phyloP scores from a whole-genome alignment of 2,329 filamentous ascomycete genomes.

The Stagonosporopsis vannaccii region DNA sequence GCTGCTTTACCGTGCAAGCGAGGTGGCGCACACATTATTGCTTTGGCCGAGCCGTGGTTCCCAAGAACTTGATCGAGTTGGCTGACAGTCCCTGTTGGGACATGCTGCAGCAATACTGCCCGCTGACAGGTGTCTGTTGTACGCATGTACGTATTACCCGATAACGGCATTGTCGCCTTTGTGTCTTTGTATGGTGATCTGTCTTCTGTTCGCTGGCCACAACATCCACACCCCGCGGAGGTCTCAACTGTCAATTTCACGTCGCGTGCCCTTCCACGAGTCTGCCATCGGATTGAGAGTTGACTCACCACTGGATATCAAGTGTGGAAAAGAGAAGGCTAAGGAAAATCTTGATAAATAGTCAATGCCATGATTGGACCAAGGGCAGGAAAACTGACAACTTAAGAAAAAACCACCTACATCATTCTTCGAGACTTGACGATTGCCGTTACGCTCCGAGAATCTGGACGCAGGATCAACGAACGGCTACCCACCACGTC shows the following conservation, averaged over 20 bases:
- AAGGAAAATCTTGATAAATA: constrained; percentile 7
- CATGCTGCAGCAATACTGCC: neutral
- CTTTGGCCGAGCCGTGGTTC: neutral
- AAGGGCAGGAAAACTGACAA: neutral
- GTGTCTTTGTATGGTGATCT: neutral
- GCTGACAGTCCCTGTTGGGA: neutral
- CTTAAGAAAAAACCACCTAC: constrained; percentile 9
- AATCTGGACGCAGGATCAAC: constrained; percentile 20
- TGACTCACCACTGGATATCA: constrained; percentile 7
- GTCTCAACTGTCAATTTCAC: neutral
- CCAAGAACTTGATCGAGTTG: neutral
- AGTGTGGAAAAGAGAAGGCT: neutral
- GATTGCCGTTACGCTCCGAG: constrained; percentile 19
- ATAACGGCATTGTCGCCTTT: neutral
- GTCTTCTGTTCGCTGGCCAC: neutral
- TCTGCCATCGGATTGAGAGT: neutral
- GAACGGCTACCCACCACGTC: constrained; percentile 31
- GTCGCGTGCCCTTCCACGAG: neutral
- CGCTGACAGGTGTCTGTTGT: constrained; percentile 5
- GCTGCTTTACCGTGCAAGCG: constrained; percentile 14
- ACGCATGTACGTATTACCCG: neutral
- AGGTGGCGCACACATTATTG: constrained; percentile 1
- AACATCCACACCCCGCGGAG: neutral
- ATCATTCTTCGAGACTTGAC: constrained; percentile 9
- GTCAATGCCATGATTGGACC: constrained; percentile 7